A percentile compares a stretch with the other conserved stretches of the same genome.
phyloP scores from a whole-genome alignment of 805 yeast species.

The Scheffersomyces ergatensis region DNA sequence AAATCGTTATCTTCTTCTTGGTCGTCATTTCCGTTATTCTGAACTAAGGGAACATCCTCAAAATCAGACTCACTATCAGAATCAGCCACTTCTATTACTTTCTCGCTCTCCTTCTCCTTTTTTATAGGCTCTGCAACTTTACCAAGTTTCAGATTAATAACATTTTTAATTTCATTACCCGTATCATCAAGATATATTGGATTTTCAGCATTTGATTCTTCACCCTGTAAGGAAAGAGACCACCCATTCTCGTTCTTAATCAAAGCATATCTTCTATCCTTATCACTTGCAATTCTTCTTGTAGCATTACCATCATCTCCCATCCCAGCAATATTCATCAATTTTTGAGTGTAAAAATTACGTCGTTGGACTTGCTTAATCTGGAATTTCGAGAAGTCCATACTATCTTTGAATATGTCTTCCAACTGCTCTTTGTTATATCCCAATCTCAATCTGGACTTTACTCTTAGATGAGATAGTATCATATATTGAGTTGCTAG shows the following conservation, averaged over 20 bases:
- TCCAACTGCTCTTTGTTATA: slow-evolving; percentile 87
- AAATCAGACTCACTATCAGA: slow-evolving; percentile 29
- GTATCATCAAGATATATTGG: slow-evolving; percentile 55
- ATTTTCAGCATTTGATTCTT: slow-evolving; percentile 37
- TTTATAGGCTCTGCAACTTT: background rate
- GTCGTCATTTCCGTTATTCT: slow-evolving; percentile 16
- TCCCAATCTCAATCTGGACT: slow-evolving; percentile 93
- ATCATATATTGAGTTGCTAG: slow-evolving; percentile 84
- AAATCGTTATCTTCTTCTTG: slow-evolving; percentile 24
- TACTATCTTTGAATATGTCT: slow-evolving; percentile 73
- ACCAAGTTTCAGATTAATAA: slow-evolving; percentile 1
- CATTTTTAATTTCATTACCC: slow-evolving; percentile 14
- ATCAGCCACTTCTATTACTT: slow-evolving; percentile 9
- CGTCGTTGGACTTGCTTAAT: slow-evolving; percentile 90
- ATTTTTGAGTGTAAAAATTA: slow-evolving; percentile 81
- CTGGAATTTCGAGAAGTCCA: slow-evolving; percentile 92
- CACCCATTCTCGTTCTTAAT: slow-evolving; percentile 80
- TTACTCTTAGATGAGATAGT: slow-evolving; percentile 73
- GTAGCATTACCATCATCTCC: slow-evolving; percentile 51
- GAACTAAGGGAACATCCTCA: slow-evolving; percentile 59
- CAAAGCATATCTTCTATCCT: slow-evolving; percentile 70
- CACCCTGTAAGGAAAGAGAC: slow-evolving; percentile 59
- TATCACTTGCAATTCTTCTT: slow-evolving; percentile 79
- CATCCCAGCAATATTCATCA: slow-evolving; percentile 83
- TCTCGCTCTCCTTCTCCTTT: slow-evolving; percentile 1